phyloP scores from a whole-genome alignment of 1,139 yeast species.

The Yamadazyma spencermartinsiae region DNA sequence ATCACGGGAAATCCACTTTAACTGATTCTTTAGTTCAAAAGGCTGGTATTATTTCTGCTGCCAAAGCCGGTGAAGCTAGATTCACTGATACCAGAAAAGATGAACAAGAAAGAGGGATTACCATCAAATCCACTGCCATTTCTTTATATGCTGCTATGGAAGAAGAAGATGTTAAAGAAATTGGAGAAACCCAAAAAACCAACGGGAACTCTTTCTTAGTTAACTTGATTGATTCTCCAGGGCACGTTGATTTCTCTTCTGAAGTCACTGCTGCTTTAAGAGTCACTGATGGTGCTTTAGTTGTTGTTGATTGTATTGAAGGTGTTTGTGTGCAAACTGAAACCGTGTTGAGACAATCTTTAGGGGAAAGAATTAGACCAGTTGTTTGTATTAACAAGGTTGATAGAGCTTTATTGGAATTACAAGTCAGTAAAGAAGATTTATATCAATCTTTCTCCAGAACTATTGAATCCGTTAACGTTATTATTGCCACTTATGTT shows the following conservation, averaged over 20 bases:
- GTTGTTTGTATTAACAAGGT: slow-evolving; percentile 98
- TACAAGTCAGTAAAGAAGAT: slow-evolving; percentile 98
- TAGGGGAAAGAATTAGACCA: slow-evolving; percentile 99
- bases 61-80: slow-evolving; percentile 99
- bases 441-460: slow-evolving; percentile 97
- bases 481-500: slow-evolving; percentile 92
- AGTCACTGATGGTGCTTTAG: slow-evolving; percentile 99
- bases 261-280: slow-evolving; percentile 99
- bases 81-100: slow-evolving; percentile 99
- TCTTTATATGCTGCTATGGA: slow-evolving; percentile 89
- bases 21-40: slow-evolving; percentile 98
- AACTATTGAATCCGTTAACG: slow-evolving; percentile 99
- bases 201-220: slow-evolving; percentile 93
- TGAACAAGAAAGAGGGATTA: slow-evolving; percentile 96
- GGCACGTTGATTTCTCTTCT: slow-evolving; percentile 99
- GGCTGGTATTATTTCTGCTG: slow-evolving; percentile 99
- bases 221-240: slow-evolving; percentile 99
- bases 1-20: slow-evolving; percentile 99
- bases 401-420: slow-evolving; percentile 98
- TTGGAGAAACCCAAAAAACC: slow-evolving; percentile 76
- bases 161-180: slow-evolving; percentile 93
- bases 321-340: slow-evolving; percentile 99
- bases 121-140: slow-evolving; percentile 98
- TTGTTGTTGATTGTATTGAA: slow-evolving; percentile 98
- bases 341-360: slow-evolving; percentile 98